A percentile compares a stretch with the other conserved stretches of the same genome.
These are phyloP conservation scores for Elaeagnus macrophylla DNA, from an alignment of 306 rosid species.

Conservation along the genomic window DNA sequence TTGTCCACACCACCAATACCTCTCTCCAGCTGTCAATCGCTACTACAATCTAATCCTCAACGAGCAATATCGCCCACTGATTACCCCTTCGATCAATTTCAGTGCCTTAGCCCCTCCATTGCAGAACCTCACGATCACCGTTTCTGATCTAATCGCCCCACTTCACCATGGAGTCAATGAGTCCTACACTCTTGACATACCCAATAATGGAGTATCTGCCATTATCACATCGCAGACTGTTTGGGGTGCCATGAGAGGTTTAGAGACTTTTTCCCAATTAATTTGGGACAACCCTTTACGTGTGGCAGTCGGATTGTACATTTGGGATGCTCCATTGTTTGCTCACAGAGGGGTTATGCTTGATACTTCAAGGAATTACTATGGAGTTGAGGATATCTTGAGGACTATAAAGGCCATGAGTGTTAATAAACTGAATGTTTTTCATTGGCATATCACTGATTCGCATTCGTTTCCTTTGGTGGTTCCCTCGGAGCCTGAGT, in stretches of 20 bases:
- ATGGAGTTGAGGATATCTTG: conserved; percentile 41
- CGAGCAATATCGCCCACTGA: conserved; percentile 55
- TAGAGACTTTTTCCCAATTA: conserved; percentile 76
- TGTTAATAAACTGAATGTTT: conserved; percentile 72
- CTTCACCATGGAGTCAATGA: conserved; percentile 59
- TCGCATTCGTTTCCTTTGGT: conserved; percentile 75
- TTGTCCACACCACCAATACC: conserved; percentile 33
- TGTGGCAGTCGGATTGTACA: conserved; percentile 36
- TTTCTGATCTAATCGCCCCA: conserved; percentile 28
- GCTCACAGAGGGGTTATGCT: conserved; percentile 53
- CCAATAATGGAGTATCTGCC: conserved; percentile 28
- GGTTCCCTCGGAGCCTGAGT: conserved; percentile 58
- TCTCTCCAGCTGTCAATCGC: conserved; percentile 48
- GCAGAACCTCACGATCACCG: conserved; percentile 23
- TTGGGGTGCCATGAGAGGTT: conserved; percentile 83
- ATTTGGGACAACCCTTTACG: conserved; percentile 48
- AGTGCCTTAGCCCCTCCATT: conserved; percentile 33
- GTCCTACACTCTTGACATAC: conserved; percentile 50
- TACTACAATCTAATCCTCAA: conserved; percentile 38
- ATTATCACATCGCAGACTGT: conserved; percentile 29
- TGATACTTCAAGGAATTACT: conserved; percentile 76
- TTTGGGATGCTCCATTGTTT: conserved; percentile 50
- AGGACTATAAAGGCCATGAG: conserved; percentile 65
- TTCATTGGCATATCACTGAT: conserved; percentile 86
- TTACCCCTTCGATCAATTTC: conserved; percentile 19